These are phyloP conservation scores for Alternaria infectoria DNA, from an alignment of 2,329 filamentous ascomycete species.

Conservation along the genomic window DNA sequence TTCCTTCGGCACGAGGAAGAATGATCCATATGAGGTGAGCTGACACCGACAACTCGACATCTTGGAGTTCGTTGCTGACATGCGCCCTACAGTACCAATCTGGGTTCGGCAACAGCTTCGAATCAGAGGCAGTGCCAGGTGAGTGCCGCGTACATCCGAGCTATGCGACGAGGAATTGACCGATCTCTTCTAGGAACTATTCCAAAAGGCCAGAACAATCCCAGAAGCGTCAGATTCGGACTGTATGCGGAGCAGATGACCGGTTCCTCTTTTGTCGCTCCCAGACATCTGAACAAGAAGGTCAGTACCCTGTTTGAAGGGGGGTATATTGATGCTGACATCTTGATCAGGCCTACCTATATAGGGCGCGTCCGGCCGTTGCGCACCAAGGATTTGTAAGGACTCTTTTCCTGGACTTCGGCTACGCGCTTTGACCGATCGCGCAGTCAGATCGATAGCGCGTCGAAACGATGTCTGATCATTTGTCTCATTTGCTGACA, in stretches of 20 bases:
- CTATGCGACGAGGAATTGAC: conserved; percentile 17
- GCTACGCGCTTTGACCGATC: neutral
- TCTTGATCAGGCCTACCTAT: conserved; percentile 34
- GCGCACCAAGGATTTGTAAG: conserved; percentile 49
- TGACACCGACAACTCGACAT: neutral
- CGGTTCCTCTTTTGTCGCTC: conserved; percentile 43
- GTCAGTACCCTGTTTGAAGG: conserved; percentile 5
- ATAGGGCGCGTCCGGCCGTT: conserved; percentile 46
- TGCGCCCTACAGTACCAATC: conserved; percentile 56
- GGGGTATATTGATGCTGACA: conserved; percentile 1
- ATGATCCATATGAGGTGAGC: conserved; percentile 60
- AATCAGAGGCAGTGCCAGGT: conserved; percentile 55
- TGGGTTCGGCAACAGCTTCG: conserved; percentile 62
- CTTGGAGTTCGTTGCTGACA: conserved; percentile 11
- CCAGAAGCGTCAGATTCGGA: conserved; percentile 44
- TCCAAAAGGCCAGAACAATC: conserved; percentile 55
- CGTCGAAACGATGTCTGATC: neutral
- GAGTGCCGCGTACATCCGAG: conserved; percentile 5
- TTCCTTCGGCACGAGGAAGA: conserved; percentile 61
- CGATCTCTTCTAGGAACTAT: conserved; percentile 44
- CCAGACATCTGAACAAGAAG: conserved; percentile 46
- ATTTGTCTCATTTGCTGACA: conserved; percentile 32
- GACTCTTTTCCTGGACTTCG: neutral
- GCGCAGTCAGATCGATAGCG: neutral
- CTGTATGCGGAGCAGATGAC: conserved; percentile 49